These are phyloP conservation scores for Colletotrichum gloeosporioides DNA, from an alignment of 2,329 filamentous ascomycete species.

Conservation along the genomic window DNA sequence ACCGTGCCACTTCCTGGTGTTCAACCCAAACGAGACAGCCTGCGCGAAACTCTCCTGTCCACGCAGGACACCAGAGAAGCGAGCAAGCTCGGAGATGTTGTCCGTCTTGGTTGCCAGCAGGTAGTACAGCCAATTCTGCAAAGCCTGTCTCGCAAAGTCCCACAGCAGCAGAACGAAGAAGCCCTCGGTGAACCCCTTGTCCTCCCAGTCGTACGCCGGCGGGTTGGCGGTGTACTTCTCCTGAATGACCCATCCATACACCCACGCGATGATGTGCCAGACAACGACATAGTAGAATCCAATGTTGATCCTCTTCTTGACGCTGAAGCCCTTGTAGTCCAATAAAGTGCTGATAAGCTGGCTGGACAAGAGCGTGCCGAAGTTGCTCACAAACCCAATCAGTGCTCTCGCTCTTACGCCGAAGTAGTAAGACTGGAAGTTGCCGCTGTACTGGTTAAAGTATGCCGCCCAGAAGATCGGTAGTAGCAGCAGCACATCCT, in stretches of 20 bases:
- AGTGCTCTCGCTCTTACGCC: constrained; percentile 48
- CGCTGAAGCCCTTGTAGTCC: constrained; percentile 41
- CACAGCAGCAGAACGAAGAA: constrained; percentile 54
- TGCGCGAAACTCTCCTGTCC: constrained; percentile 47
- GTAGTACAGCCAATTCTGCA: constrained; percentile 64
- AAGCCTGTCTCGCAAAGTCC: constrained; percentile 54
- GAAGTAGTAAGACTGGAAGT: constrained; percentile 50
- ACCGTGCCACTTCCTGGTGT: constrained; percentile 41
- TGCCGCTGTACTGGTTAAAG: constrained; percentile 41
- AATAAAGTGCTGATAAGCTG: constrained; percentile 49
- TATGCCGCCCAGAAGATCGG: constrained; percentile 32
- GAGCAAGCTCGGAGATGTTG: constrained; percentile 57
- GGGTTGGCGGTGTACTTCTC: constrained; percentile 51
- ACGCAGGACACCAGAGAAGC: constrained; percentile 42
- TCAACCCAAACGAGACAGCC: constrained; percentile 43
- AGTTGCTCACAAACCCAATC: constrained; percentile 47
- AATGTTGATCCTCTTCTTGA: constrained; percentile 45
- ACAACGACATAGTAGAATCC: constrained; percentile 51
- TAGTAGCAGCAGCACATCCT: constrained; percentile 26
- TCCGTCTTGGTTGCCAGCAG: constrained; percentile 59
- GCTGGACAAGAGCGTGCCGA: constrained; percentile 43
- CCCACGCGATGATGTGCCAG: constrained; percentile 52
- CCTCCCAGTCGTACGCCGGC: constrained; percentile 44
- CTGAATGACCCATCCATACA: constrained; percentile 58
- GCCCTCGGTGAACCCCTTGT: constrained; percentile 48